Evolutionary conservation across 257 asterid species (phyloP).

Genomic region (Forsythia viridissima): DNA sequence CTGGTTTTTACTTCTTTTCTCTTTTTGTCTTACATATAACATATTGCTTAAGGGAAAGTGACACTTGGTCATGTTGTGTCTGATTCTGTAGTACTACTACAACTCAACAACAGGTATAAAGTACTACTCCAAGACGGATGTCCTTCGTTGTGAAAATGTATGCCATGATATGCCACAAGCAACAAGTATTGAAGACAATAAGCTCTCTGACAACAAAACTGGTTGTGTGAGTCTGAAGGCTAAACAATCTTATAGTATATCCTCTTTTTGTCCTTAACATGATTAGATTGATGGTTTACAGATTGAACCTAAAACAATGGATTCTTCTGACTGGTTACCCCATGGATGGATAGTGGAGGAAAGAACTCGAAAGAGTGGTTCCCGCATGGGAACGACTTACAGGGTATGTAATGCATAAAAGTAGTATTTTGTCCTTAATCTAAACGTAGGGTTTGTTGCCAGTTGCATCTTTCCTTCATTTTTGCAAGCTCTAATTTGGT

Average conservation of each 20-base stretch:
- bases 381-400: background rate
- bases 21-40: background rate
- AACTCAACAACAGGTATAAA: background rate
- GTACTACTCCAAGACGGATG: background rate
- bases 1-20: background rate
- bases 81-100: background rate
- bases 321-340: background rate
- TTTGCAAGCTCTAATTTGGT: background rate
- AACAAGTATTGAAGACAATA: background rate
- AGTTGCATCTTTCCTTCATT: background rate
- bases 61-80: background rate
- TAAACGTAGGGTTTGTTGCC: background rate
- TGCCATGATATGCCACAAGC: background rate
- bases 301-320: background rate
- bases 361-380: conserved; percentile 1
- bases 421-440: background rate
- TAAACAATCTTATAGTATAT: background rate
- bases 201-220: background rate
- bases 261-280: background rate
- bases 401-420: background rate
- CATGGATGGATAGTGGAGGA: background rate
- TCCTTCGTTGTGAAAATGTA: background rate
- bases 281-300: background rate
- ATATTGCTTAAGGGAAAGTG: background rate
- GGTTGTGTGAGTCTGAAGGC: background rate